phyloP scores from a whole-genome alignment of 306 rosid species.

The Ormosia semicastrata region DNA sequence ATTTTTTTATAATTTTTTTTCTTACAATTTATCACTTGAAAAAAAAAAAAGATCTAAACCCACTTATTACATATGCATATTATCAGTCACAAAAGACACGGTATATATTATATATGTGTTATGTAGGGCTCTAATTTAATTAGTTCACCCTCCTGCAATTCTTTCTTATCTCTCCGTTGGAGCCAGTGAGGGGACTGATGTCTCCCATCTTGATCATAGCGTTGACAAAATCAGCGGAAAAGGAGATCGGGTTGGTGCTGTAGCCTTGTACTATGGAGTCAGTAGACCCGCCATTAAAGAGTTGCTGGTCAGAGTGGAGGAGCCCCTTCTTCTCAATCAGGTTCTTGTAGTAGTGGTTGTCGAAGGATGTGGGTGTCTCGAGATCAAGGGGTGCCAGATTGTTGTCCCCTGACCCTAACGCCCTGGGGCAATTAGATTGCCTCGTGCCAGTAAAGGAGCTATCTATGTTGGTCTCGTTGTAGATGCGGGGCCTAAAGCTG shows the following conservation, averaged over 20 bases:
- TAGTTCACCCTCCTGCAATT: slow-evolving; percentile 68
- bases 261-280: slow-evolving; percentile 58
- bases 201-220: slow-evolving; percentile 91
- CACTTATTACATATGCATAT: not conserved
- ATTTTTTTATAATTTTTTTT: no score
- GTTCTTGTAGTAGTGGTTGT: slow-evolving; percentile 72
- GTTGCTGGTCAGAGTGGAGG: slow-evolving; percentile 83
- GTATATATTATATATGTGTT: no score
- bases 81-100: not conserved
- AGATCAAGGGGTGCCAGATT: slow-evolving; percentile 81
- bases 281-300: slow-evolving; percentile 73
- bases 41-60: no score
- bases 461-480: slow-evolving; percentile 69
- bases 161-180: slow-evolving; percentile 72
- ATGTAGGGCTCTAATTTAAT: not conserved
- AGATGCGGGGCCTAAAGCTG: slow-evolving; percentile 49
- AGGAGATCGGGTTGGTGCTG: slow-evolving; percentile 26
- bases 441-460: slow-evolving; percentile 46
- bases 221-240: slow-evolving; percentile 50
- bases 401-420: slow-evolving; percentile 76
- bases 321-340: slow-evolving; percentile 66
- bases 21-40: no score
- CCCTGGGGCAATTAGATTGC: slow-evolving; percentile 56
- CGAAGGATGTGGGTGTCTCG: slow-evolving; percentile 54
- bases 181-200: slow-evolving; percentile 80